A percentile compares a stretch with the other conserved stretches of the same genome.
Conservation (phyloP, 1,284 basidiomycete species). For the Vanrija pseudolonga region DNA sequence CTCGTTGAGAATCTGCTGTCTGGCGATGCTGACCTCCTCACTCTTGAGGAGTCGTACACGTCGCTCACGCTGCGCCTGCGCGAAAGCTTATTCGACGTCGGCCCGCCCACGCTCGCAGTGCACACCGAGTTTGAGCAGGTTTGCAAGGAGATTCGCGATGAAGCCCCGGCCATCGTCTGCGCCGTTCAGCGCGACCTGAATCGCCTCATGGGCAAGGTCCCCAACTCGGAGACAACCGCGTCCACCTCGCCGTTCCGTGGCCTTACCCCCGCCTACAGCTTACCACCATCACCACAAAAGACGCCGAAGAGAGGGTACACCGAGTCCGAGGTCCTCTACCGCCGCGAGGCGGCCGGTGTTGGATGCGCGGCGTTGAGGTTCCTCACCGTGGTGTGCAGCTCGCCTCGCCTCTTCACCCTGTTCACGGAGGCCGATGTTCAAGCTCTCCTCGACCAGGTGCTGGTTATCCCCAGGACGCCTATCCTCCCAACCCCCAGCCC, state of each 20-base stretch:
- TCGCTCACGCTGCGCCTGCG: conserved; percentile 29
- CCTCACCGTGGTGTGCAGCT: conserved; percentile 31
- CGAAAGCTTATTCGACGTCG: conserved; percentile 17
- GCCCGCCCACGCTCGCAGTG: conserved; percentile 1
- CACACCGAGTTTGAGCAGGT: background rate
- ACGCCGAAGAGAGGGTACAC: conserved; percentile 39
- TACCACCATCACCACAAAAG: conserved; percentile 3
- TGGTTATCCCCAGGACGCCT: conserved; percentile 43
- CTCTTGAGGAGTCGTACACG: conserved; percentile 44
- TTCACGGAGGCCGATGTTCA: conserved; percentile 44
- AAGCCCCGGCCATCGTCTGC: conserved; percentile 41
- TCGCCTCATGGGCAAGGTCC: conserved; percentile 38
- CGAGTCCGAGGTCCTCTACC: conserved; percentile 44
- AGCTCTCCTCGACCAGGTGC: conserved; percentile 36
- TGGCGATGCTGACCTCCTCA: conserved; percentile 43
- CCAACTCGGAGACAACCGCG: conserved; percentile 22
- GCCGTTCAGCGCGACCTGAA: conserved; percentile 41
- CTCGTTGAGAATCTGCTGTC: conserved; percentile 40
- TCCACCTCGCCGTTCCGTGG: conserved; percentile 30
- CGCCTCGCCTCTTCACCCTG: conserved; percentile 25
- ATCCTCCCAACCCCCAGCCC: conserved; percentile 43
- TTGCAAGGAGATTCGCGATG: conserved; percentile 30
- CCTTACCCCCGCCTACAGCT: conserved; percentile 6
- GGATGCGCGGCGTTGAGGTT: conserved; percentile 37
- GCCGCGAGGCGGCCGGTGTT: conserved; percentile 44